These are phyloP conservation scores for Xylariaceae sp. DNA, from an alignment of 2,329 filamentous ascomycete species.

Conservation along the genomic window DNA sequence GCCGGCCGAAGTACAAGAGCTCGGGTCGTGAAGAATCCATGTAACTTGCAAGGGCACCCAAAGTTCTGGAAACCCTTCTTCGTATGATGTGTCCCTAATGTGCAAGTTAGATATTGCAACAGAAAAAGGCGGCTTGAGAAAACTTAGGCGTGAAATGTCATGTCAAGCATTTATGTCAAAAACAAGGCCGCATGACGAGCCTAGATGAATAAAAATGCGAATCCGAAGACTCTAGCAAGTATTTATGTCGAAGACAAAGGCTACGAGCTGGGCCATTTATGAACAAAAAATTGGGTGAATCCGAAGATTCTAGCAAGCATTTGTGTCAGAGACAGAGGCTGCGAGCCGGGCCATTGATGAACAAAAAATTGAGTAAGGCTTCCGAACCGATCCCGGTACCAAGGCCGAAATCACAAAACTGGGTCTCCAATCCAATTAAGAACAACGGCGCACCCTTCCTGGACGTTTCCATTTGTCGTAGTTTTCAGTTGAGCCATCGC, in stretches of 20 bases:
- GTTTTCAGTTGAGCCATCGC: constrained; percentile 1
- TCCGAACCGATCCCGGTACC: constrained; percentile 3
- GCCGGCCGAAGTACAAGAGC: too few species aligned
- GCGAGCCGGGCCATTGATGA: constrained; percentile 1
- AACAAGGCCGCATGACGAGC: constrained; percentile 12
- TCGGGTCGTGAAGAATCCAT: too few species aligned
- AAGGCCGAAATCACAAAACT: constrained; percentile 8
- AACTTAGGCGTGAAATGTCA: too few species aligned
- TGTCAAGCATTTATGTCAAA: constrained; percentile 8
- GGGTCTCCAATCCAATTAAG: constrained; percentile 3
- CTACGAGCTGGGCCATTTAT: constrained; percentile 2
- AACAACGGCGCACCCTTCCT: constrained; percentile 15
- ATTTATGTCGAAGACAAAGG: constrained; percentile 15
- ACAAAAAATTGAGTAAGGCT: too few species aligned
- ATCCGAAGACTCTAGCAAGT: constrained; percentile 12
- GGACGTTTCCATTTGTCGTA: constrained; percentile 6
- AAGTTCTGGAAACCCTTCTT: too few species aligned
- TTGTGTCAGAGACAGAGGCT: constrained; percentile 8
- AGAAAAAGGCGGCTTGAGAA: too few species aligned
- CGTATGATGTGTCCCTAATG: too few species aligned
- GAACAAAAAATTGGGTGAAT: constrained; percentile 9
- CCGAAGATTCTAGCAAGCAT: constrained; percentile 12
- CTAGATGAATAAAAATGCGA: constrained; percentile 6
- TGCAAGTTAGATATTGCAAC: too few species aligned
- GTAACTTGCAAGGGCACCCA: too few species aligned